A percentile compares a stretch with the other conserved stretches of the same genome.
phyloP scores from a whole-genome alignment of 2,329 filamentous ascomycete species.

The Lomentospora prolificans region DNA sequence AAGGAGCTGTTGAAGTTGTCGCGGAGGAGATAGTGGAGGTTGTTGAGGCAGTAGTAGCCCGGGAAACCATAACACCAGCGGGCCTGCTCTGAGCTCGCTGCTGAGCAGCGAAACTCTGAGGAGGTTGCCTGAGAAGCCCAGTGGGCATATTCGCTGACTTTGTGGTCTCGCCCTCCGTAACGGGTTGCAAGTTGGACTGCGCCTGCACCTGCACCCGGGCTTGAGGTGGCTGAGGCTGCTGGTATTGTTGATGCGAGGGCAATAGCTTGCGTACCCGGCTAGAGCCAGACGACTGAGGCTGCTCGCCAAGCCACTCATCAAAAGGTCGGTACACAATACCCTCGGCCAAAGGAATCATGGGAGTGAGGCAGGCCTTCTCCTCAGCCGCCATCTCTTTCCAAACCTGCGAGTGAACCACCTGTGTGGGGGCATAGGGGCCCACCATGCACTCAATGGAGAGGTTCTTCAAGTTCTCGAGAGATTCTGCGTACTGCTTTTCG shows the following conservation, averaged over 20 bases:
- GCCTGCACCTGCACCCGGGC: not conserved
- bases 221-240: not conserved
- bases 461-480: conserved; percentile 42
- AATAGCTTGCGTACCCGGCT: not conserved
- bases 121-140: conserved; percentile 40
- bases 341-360: conserved; percentile 50
- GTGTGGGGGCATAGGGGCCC: conserved; percentile 40
- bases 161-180: conserved; percentile 7
- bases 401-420: conserved; percentile 42
- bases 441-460: conserved; percentile 50
- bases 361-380: conserved; percentile 55
- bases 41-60: not conserved
- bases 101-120: conserved; percentile 58
- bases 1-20: not conserved
- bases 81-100: conserved; percentile 45
- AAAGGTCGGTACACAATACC: conserved; percentile 56
- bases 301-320: conserved; percentile 49
- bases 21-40: not conserved
- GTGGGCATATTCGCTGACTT: conserved; percentile 9
- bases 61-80: not conserved
- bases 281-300: conserved; percentile 16
- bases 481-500: conserved; percentile 33
- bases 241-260: not conserved
- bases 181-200: not conserved
- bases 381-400: conserved; percentile 61